Evolutionary conservation across 495 filamentous ascomycete genomes (phyloP), one percentile per base, ranked within the genome.

Genomic region (Penicillium cosmopolitanum): DNA sequence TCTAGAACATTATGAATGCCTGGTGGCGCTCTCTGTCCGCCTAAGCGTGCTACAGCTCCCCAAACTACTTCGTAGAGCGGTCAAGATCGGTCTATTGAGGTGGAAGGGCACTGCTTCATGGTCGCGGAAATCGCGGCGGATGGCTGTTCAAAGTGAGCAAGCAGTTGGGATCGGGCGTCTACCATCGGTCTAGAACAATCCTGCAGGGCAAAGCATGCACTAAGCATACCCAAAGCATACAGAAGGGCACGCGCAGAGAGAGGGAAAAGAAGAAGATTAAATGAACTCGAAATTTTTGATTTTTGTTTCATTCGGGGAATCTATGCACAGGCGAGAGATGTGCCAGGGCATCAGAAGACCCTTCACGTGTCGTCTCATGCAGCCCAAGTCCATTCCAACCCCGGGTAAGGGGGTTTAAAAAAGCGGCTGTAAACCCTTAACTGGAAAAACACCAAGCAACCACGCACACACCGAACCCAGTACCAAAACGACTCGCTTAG

Each of bases 401-500:
- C 61, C 61, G 36, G 36, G 43, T 50, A 53, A 53, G 44, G 53
- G 57, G 38, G 61, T 31, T 31, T 28, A 48, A 48, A 48, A 62
- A 66, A 71, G 69, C 66, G 68, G 69, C 66, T 48, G 69, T 65
- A 73, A 76, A 73, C 73, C 73, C 72, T 25, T 48, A 73, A 68
- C 55, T 57, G 55, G 59, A 66, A 68, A 68, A 79, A 75, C 77
- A 77, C 77, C 73, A 68, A 75, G 76, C 71, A 76, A 75, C 75
- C 72, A 68, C 73, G 67, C 65, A 64, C 67, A 68, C 72, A 68
- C 72, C 73, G 60, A 69, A 73, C 64, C 73, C 60, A 73, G 66
- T 70, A 68, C 69, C 66, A 46, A 33, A 59, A 38, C 36, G 6
- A 13, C 51, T 68, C 73, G 64, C 79, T 89, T 94, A 98, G 74